Base-by-base conservation (phyloP, 148 eudicot species). In the Fagopyrum tataricum region DNA sequence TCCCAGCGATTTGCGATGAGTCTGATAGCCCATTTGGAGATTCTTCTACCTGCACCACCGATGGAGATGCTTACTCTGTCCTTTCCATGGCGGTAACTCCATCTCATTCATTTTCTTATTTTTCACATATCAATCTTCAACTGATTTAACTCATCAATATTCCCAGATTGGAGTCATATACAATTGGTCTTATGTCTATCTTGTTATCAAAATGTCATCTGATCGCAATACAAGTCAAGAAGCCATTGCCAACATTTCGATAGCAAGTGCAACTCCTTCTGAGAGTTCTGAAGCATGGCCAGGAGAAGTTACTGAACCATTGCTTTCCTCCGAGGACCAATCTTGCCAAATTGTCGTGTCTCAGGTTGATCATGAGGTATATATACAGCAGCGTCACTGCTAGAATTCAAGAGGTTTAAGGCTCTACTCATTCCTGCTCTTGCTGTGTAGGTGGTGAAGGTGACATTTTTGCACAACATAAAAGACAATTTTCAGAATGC, bases 1-100 rank as follows among this genome's bases (percentile, higher is more conserved):
- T 89, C 61, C 93, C 93, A 43, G 89, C 90, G 3, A 82, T 89
- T 39, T 89, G 91, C 70, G 67, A 76, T 7, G 87, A 89, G 64
- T 64, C 77, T 37, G 76, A 80, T 18, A 89, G 77, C 44, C 93
- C 93, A 26, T 89, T 89, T 71, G 93, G 93, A 42, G 86, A 84
- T 64, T 71, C 73, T 47, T 44, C 76, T 0, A 77, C 78, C 37
- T 89, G 93, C 78, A 64, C 76, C 4, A 61, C 80, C 0, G 67
- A 79, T 41, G 90, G 93, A 20, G 70, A 82, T n/a, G 88, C 87
- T 39, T 89, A 82, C 10, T 9, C 61, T 8, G 20, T 26, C 13
- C 26, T 55, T 55, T 55, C 61, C 6, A 55, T 55, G 61, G 61
- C 26, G 26, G 61, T 55, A 55, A 4, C 10, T 11, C 49, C 13